Conservation (phyloP, 176 grass and related monocot species). For the Raddia guianensis region DNA sequence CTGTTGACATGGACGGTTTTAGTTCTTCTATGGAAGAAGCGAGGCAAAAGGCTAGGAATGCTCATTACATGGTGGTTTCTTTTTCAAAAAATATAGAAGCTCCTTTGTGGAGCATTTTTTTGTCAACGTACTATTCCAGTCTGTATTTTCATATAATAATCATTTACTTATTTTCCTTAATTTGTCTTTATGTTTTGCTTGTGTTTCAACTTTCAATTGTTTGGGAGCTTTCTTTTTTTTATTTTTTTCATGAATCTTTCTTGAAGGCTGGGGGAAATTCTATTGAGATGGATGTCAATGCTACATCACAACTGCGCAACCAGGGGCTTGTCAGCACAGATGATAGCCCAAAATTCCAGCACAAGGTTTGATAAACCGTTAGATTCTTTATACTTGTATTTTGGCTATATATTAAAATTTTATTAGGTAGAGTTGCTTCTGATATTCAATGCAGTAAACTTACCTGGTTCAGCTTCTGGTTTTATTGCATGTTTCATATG, state of each 20-base stretch:
- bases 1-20: constrained; percentile 84
- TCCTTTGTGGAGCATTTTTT: neutral
- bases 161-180: neutral
- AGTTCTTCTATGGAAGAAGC: constrained; percentile 86
- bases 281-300: constrained; percentile 85
- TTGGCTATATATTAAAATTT: neutral
- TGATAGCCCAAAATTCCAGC: constrained; percentile 74
- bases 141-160: neutral
- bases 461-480: neutral
- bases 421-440: neutral
- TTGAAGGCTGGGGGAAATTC: constrained; percentile 61
- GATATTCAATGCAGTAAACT: constrained; percentile 16
- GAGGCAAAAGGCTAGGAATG: constrained; percentile 87
- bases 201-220: constrained; percentile 11
- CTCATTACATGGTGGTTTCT: constrained; percentile 64
- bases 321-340: constrained; percentile 56
- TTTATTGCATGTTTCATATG: constrained; percentile 33
- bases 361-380: constrained; percentile 57
- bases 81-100: constrained; percentile 1
- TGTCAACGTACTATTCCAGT: neutral
- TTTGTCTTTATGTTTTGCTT: neutral
- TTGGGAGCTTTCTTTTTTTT: constrained; percentile 1
- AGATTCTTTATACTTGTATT: neutral
- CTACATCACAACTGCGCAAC: constrained; percentile 66
- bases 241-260: neutral